A percentile compares a stretch with the other conserved stretches of the same genome.
These are phyloP conservation scores for Trametes punicea DNA, from an alignment of 768 basidiomycete species.

Conservation along the genomic window DNA sequence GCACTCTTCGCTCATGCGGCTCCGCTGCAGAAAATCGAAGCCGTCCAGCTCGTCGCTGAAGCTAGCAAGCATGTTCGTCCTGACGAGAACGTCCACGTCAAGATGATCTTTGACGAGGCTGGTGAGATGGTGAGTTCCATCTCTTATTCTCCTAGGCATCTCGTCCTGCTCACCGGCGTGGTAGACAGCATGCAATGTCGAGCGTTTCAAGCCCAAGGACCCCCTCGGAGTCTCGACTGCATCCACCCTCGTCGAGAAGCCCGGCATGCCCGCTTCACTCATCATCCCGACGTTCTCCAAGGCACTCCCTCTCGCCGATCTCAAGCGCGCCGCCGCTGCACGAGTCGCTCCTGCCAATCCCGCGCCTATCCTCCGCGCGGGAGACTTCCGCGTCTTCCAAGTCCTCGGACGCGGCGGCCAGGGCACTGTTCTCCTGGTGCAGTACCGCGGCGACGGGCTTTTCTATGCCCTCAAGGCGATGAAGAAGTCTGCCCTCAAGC, in stretches of 20 bases:
- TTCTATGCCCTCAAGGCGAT: constrained; percentile 21
- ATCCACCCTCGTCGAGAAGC: constrained; percentile 5
- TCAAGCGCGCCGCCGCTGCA: background rate
- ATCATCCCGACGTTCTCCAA: background rate
- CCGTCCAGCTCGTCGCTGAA: constrained; percentile 6
- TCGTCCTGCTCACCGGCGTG: background rate
- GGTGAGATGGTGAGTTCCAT: constrained; percentile 10
- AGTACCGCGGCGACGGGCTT: constrained; percentile 5
- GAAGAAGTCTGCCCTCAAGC: constrained; percentile 6
- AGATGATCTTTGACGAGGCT: constrained; percentile 4
- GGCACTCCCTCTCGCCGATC: background rate
- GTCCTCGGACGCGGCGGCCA: constrained; percentile 17
- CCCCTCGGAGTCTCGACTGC: background rate
- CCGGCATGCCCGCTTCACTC: background rate
- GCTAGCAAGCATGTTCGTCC: background rate
- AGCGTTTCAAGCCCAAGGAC: background rate
- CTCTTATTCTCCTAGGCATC: background rate
- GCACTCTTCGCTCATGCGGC: background rate
- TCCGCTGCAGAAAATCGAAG: background rate
- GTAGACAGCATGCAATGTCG: constrained; percentile 2
- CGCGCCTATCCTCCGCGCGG: background rate
- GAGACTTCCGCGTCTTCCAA: constrained; percentile 18
- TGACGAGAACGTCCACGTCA: constrained; percentile 10
- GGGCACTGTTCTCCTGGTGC: constrained; percentile 19
- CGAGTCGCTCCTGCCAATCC: background rate